Percentiles rank a stretch among this genome's conserved stretches.
These are phyloP conservation scores for Eucalyptus erythrocorys DNA, from an alignment of 345 rosid species.

Conservation along the genomic window DNA sequence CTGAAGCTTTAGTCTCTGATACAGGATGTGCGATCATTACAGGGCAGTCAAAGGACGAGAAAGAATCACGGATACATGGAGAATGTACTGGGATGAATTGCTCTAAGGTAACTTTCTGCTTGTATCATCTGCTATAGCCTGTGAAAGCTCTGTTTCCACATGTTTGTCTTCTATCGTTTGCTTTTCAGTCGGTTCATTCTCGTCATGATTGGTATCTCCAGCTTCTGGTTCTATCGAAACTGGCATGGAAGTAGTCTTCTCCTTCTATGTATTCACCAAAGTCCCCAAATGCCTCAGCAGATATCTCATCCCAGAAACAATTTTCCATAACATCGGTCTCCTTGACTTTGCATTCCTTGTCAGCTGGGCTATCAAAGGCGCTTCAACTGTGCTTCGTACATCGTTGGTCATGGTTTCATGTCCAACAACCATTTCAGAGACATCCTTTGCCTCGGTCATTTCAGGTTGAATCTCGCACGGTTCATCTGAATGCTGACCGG, in stretches of 20 bases:
- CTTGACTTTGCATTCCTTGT: neutral
- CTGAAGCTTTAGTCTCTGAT: neutral
- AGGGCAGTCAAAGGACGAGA: neutral
- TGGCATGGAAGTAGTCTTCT: neutral
- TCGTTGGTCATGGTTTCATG: neutral
- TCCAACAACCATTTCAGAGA: neutral
- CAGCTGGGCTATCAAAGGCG: neutral
- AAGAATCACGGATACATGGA: neutral
- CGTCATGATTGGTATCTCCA: neutral
- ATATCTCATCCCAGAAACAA: neutral
- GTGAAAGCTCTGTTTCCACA: neutral
- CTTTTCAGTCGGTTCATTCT: neutral
- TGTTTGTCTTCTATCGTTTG: neutral
- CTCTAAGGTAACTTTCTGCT: neutral
- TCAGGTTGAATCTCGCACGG: neutral
- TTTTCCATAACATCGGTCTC: conserved; percentile 1
- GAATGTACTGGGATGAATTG: neutral
- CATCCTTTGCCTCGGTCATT: neutral
- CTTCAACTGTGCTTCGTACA: neutral
- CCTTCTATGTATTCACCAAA: neutral
- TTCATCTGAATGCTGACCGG: neutral
- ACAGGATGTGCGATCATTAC: neutral
- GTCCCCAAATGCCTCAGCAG: conserved; percentile 1
- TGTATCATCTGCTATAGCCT: neutral
- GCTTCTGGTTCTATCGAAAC: neutral